Base-by-base conservation (phyloP, 768 basidiomycete species). In the Pholiota molesta region DNA sequence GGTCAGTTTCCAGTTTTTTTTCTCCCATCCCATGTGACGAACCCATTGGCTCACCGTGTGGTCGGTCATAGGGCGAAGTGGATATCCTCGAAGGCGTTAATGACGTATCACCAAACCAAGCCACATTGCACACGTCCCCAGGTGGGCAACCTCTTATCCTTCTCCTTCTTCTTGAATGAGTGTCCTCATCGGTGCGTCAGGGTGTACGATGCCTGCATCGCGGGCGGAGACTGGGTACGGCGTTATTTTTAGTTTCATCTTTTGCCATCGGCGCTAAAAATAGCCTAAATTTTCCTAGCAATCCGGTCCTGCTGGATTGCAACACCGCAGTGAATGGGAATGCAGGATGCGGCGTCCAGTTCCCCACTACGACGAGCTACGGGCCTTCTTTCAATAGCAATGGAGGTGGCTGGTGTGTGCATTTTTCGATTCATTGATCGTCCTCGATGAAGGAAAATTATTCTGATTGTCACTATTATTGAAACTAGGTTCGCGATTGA, bases 401-500 rank as follows among this genome's bases (percentile, higher is more conserved):
- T 44, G 84, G 86, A 19, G 87, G 86, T n/a, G 86, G 86, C 62
- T 87, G 81, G 82, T 86, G 61, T 56, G 80, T 21, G 26, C 66
- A 69, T 16, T 35, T 28, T 29, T 19, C 17, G 19, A 13, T 16
- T 52, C 56, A 16, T 9, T 44, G 7, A n/a, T 44, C 42, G 19
- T 21, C n/a, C 17, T 44, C 14, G 16, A 35, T 35, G n/a, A 35
- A 35, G 35, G 8, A 9, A 6, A 31, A 9, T 9, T 31, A 29
- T 3, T 14, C 35, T 37, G 5, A 37, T 16, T 10, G n/a, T 9
- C 23, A 6, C 47, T 26, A 21, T 26, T 26, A 26, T 26, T 49
- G 10, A 9, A 21, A 31, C 33, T 58, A 88, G 84, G 83, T 89
- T 83, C 68, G 90, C 86, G 0, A 77, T 89, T 55, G 88, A 90